Evolutionary conservation across 139 green algal species (phyloP), one percentile per base, ranked within the genome.

Genomic region (Volvox reticuliferus): DNA sequence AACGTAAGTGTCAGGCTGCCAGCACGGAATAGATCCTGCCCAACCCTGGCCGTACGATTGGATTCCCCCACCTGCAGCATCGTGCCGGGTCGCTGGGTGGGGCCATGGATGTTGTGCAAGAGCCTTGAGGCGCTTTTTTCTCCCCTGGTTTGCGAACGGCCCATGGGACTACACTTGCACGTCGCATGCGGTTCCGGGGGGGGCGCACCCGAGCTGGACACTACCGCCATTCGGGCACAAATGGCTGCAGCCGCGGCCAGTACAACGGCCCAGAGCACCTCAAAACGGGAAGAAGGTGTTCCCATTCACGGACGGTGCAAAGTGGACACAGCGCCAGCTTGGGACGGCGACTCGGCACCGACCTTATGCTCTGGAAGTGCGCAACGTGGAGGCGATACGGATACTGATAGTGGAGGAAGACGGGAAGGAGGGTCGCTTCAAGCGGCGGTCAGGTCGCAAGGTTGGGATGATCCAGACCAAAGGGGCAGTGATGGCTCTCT

Each of bases 61-160:
- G 65, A 17, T 16, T 73, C 65, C 2, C 65, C 65, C 65, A 28
- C 65, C 24, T 16, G 76, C 95, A 98, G 97, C 36, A 95, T 99
- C 12, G 91, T 95, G 14, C 89, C 97, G 2, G 98, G 98, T 2
- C 89, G 94, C 78, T 99, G 98, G 98, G 87, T 99, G 77, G 98
- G 98, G 0, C 98, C 98, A 0, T 99, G 96, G 93, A 95, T 94
- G 37, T 93, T 98, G 68, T 99, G 96, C 94, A 93, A 95, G 28
- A 91, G 95, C 61, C 73, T 99, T 83, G 94, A 96, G 83, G 92
- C 93, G 21, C 86, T 95, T 14, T 92, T 95, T 33, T 12, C 12
- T 17, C 62, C 71, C 14, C n/a, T 77, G 20, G 78, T 86, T 30
- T 28, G 50, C n/a, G 68, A 94, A 92, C 78, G 81, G 24, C 82